Base-by-base conservation (phyloP, 2,329 filamentous ascomycete species). In the Madurella mycetomatis region DNA sequence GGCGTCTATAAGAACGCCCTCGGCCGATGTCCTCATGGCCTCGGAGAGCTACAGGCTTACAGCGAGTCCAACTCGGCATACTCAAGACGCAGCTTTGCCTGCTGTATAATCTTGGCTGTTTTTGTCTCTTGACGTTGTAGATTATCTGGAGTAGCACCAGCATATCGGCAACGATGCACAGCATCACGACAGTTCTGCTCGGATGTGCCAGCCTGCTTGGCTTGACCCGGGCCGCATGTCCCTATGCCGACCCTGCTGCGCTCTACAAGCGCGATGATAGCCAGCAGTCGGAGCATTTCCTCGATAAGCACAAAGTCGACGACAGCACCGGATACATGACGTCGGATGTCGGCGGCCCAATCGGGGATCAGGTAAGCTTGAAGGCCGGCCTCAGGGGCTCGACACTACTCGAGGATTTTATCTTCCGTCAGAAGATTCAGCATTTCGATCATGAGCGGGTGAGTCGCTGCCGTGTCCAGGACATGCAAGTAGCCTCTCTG, bases 381-480 rank as follows among this genome's bases (percentile, higher is more conserved):
- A 85, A 77, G 62, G 85, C 79, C n/a, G 87, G 87, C 2, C 75
- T 79, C 8, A 76, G 85, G 43, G 87, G 87, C 1, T 79, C 86
- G 1, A 85, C 84, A 1, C 71, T 90, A 17, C 72, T 90, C 0
- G 87, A 90, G 64, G 87, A 90, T 65, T 88, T 86, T 48, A 83
- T 86, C 59, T 85, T 87, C 65, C 78, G 86, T 32, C 85, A 90
- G 63, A 89, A 87, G 72, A 85, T 87, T 41, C 82, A 82, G 46
- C 81, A 80, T 51, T 88, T 88, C 62, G 85, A 88, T 54, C 85
- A 88, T 62, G 86, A 89, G 64, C 74, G 86, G 18, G 86, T 86
- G 69, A 65, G 73, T 12, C 12, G 3, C 47, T n/a, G 7, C 42
- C 9, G 15, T 52, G 7, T 30, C 11, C 42, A 12, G 47, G 17